Evolutionary conservation across 805 yeast genomes (phyloP), one percentile per base, ranked within the genome.

Genomic region (Zygotorulaspora florentina): DNA sequence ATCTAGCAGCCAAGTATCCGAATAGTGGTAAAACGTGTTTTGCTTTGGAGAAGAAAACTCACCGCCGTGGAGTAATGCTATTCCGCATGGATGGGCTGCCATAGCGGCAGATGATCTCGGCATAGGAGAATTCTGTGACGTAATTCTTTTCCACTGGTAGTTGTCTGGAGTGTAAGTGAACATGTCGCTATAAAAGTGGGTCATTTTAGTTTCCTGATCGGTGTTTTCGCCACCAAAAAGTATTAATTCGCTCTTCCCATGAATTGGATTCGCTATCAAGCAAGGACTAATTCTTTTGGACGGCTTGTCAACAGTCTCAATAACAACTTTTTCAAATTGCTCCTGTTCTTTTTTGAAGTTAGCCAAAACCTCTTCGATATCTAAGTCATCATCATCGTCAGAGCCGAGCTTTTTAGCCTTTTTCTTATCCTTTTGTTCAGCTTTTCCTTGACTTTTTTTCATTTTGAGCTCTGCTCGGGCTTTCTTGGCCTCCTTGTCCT

Each of bases 41-140:
- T 91, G 99, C 58, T 91, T 91, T 3, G 98, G 98, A 12, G 96
- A 86, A 1, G 96, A 87, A 57, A 93, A 91, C 67, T 91, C 99
- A 58, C 99, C 99, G 40, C 98, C 99, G 68, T 88, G 93, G 72
- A 91, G 67, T 48, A 91, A 64, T 23, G 87, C 76, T 2, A 90
- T 71, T 9, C 98, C 98, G 2, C 89, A 80, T 1, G 96, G 96
- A 66, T 91, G 98, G 0, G 87, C 83, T 51, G 90, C 83, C 87
- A 90, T 86, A 1, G 96, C 86, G 55, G 95, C 96, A 0, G 96
- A 88, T 0, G 96, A 86, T 51, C 99, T 72, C 1, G 96, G 96
- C 61, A 90, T 77, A 12, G 99, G 99, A 0, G 95, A 67, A 61
- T 91, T 91, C 56, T 85, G 86, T 1, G 96, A 87, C 2, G 83